Percentiles rank a stretch among this genome's conserved stretches.
Conservation (phyloP, 495 filamentous ascomycete species). For the Staphylotrichum longicolle region DNA sequence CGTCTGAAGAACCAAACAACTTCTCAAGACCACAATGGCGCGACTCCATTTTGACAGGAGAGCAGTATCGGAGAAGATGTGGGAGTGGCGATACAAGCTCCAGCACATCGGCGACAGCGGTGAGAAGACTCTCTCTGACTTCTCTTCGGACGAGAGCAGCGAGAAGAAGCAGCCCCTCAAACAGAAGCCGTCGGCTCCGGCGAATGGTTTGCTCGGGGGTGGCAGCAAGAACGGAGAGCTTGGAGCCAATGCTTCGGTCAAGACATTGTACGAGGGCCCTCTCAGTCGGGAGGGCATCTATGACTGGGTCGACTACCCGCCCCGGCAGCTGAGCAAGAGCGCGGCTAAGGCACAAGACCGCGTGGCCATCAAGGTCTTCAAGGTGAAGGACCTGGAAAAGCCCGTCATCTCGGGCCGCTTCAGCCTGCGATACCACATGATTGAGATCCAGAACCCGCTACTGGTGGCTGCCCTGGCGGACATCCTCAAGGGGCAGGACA, state of each 20-base stretch:
- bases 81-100: conserved; percentile 34
- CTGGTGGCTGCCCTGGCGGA: conserved; percentile 36
- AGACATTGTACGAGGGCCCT: conserved; percentile 37
- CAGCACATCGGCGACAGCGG: conserved; percentile 22
- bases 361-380: conserved; percentile 43
- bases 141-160: conserved; percentile 11
- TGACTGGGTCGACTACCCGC: conserved; percentile 43
- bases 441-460: conserved; percentile 39
- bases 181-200: not conserved
- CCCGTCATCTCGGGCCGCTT: conserved; percentile 34
- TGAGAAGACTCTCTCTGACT: conserved; percentile 32
- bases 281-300: conserved; percentile 21
- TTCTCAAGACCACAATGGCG: not conserved
- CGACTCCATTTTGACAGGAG: conserved; percentile 1
- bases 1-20: too few relatives aligned
- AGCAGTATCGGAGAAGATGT: conserved; percentile 26
- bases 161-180: not conserved
- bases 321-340: conserved; percentile 36
- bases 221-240: conserved; percentile 22
- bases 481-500: conserved; percentile 34
- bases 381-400: conserved; percentile 38
- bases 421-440: conserved; percentile 34
- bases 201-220: not conserved
- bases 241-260: conserved; percentile 24
- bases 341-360: conserved; percentile 36